Base-by-base conservation (phyloP, 805 yeast species). In the Isabelozyma pseudorhagii region DNA sequence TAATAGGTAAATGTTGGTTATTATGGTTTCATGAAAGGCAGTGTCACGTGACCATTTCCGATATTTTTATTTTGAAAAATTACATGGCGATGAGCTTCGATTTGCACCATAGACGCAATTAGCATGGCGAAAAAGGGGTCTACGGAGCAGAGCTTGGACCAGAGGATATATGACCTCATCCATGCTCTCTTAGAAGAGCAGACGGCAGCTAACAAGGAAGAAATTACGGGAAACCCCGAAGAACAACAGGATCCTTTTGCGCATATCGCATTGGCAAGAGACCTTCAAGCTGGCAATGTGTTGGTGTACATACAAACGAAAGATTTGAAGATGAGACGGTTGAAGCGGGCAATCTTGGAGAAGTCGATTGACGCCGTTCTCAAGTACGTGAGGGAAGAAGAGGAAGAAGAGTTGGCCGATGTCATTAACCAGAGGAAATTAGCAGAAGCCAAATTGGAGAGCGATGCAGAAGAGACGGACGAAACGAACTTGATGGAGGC, bases 321-420 rank as follows among this genome's bases (percentile, higher is more conserved):
- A 45, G 96, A 90, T 53, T 69, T 82, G 38, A 79, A 85, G 31
- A 71, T 91, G 57, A 78, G 80, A 50, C 72, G 97, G 51, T 82
- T 84, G 57, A 92, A 91, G 64, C 82, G 81, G 50, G 78, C 75
- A 8, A 67, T 79, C 8, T 65, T 92, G 47, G 85, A 83, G 53
- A 82, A 83, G 54, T 75, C 88, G 3, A 78, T 89, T 3, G 87
- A 82, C 29, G 76, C 79, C 38, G 84, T 83, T 0, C 72, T 86
- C 61, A 69, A 72, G 40, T 71, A 75, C 29, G 74, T 85, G 3
- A 69, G 82, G 31, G 80, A 75, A 13, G 89, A 84, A 44, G 94
- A 87, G 61, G 73, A 70, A 28, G 79, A 77, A 46, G 89, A 87
- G 55, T 72, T 83, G 51, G 69, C 72, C 1, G 69, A 66, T 25